Evolutionary conservation across 441 rosid genomes (phyloP), one percentile per base, ranked within the genome.

Genomic region (Flueggea neowawraea): DNA sequence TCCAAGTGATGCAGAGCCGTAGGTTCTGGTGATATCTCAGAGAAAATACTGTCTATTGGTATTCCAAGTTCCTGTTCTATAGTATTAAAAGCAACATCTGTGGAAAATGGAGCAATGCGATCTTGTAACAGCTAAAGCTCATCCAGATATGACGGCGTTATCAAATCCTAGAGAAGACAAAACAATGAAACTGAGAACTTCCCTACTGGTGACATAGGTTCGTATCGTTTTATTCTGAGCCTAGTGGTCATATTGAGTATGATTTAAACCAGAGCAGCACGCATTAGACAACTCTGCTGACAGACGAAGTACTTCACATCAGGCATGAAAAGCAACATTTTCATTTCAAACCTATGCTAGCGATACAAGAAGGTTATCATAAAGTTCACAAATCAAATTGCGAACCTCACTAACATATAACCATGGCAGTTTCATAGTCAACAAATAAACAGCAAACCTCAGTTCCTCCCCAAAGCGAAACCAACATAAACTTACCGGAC

Each of bases 21-120:
- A 62, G 97, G 98, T 80, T 93, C 86, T 39, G 87, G 97, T 33
- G 97, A 90, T 68, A 93, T 90, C 83, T 93, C 97, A 5, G 84
- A 82, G 84, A 90, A 93, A 67, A 93, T 60, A 53, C 72, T 79
- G 54, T 85, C 91, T 67, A 88, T 63, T 60, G 84, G 87, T 70
- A 76, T 69, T 54, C 90, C 87, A 70, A 93, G 91, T 63, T 90
- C 96, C 75, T 84, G 75, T 75, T 90, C 89, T 62, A 93, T 83
- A 64, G 79, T 87, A 69, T 63, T 78, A 60, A 90, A 80, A 69
- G 98, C 96, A 82, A 84, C 75, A 67, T 84, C 80, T 10, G 86
- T 80, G 41, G 98, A 90, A 83, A 93, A 90, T 17, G 97, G 97
- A 78, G 90, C 75, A 57, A 90, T 93, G 69, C 64, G 84, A 79